Evolutionary conservation across 257 asterid species (phyloP).

Genomic region (Fraxinus anomala): DNA sequence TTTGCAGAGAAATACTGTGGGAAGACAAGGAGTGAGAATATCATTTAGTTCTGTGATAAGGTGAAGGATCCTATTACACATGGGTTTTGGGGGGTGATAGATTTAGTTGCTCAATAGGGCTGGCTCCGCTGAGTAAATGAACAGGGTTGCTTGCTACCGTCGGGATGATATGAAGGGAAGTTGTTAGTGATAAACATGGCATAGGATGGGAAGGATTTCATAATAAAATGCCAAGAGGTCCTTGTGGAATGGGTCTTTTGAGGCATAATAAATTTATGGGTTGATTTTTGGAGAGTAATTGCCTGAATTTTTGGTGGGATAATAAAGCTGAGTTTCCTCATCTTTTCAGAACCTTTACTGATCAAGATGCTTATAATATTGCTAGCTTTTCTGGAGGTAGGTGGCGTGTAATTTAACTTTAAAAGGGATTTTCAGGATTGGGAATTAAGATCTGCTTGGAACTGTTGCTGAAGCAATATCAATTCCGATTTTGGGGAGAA

Average conservation of each 20-base stretch:
- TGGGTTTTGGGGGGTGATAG: background rate
- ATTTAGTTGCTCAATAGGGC: background rate
- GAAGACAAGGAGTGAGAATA: background rate
- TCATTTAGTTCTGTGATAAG: background rate
- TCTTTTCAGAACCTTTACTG: background rate
- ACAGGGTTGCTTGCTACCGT: background rate
- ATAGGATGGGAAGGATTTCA: background rate
- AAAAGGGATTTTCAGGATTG: background rate
- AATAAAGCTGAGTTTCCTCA: background rate
- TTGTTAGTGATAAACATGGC: background rate
- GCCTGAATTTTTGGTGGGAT: background rate
- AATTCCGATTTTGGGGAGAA: background rate
- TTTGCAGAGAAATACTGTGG: background rate
- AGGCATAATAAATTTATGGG: background rate
- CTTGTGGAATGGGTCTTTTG: background rate
- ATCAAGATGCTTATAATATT: background rate
- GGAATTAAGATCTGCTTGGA: background rate
- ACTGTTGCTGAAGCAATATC: background rate
- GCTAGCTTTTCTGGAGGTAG: background rate
- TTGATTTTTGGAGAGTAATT: background rate
- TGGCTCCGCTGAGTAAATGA: background rate
- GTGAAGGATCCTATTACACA: background rate
- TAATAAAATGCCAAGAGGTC: background rate
- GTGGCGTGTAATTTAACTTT: background rate
- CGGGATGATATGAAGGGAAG: background rate